Conservation (phyloP, 352 stramenopile genomes). For the Globisporangium emineosum region DNA sequence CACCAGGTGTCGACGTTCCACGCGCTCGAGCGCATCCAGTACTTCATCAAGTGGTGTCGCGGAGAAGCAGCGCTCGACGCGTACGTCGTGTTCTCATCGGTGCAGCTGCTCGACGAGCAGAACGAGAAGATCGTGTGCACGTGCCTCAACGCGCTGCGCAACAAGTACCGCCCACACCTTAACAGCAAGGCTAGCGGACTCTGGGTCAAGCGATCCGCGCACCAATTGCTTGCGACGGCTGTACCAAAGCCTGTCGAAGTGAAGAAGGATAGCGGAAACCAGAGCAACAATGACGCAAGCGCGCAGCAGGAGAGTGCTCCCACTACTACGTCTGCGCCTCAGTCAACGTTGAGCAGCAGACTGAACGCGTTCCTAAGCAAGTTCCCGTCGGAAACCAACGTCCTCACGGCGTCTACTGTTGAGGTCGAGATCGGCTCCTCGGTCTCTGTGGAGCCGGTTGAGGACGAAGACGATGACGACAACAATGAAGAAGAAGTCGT, state of each 20-base stretch:
- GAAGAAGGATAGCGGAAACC: slow-evolving; percentile 11
- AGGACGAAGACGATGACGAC: slow-evolving; percentile 1
- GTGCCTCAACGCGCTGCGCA: slow-evolving; percentile 56
- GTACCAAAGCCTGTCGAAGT: background rate
- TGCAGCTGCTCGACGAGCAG: slow-evolving; percentile 76
- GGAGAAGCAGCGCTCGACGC: slow-evolving; percentile 51
- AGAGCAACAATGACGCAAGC: slow-evolving; percentile 3
- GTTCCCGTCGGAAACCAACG: slow-evolving; percentile 36
- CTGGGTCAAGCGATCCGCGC: slow-evolving; percentile 8
- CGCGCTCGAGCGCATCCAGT: slow-evolving; percentile 79
- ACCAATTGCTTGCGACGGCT: background rate
- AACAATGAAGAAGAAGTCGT: slow-evolving; percentile 15
- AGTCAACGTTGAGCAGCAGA: slow-evolving; percentile 20
- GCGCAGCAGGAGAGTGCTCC: background rate
- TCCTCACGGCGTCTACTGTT: slow-evolving; percentile 10
- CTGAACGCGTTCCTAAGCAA: slow-evolving; percentile 70
- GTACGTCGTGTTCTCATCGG: slow-evolving; percentile 71
- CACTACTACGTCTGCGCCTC: background rate
- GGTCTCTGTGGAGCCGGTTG: background rate
- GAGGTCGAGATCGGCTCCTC: background rate
- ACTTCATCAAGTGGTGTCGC: slow-evolving; percentile 84
- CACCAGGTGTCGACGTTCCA: slow-evolving; percentile 76
- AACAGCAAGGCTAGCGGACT: slow-evolving; percentile 7
- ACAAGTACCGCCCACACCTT: slow-evolving; percentile 44
- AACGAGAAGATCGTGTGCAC: slow-evolving; percentile 62